Percentiles rank a stretch among this genome's conserved stretches.
phyloP scores from a whole-genome alignment of 805 yeast species.

The Pichia eremophila region DNA sequence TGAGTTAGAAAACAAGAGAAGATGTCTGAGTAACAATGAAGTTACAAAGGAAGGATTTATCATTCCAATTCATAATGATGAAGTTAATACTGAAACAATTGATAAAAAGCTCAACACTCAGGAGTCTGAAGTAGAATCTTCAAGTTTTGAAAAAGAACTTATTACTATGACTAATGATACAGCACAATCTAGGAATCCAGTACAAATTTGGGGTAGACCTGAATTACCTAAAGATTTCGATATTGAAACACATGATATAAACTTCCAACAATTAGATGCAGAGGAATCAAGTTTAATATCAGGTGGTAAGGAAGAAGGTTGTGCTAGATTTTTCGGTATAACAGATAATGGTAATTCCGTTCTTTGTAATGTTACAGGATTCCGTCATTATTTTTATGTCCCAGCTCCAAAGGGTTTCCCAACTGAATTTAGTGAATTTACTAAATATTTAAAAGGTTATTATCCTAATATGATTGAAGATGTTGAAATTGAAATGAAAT shows the following conservation, averaged over 20 bases:
- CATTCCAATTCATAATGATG: conserved; percentile 20
- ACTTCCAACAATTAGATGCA: conserved; percentile 90
- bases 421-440: conserved; percentile 41
- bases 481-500: conserved; percentile 60
- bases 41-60: conserved; percentile 21
- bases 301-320: conserved; percentile 38
- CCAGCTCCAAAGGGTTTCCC: conserved; percentile 80
- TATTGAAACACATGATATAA: conserved; percentile 41
- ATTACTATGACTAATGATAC: conserved; percentile 30
- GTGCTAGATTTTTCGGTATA: conserved; percentile 86
- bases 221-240: conserved; percentile 40
- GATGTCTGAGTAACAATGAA: conserved; percentile 6
- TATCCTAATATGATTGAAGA: conserved; percentile 48
- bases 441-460: conserved; percentile 34
- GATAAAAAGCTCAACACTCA: conserved; percentile 21
- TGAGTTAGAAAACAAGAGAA: conserved; percentile 7
- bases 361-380: conserved; percentile 82
- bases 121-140: conserved; percentile 29
- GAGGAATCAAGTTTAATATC: conserved; percentile 55
- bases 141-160: conserved; percentile 46
- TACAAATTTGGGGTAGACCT: conserved; percentile 43
- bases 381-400: conserved; percentile 81
- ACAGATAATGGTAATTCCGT: conserved; percentile 83
- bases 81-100: conserved; percentile 16
- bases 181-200: conserved; percentile 11